Evolutionary conservation across 2,329 filamentous ascomycete species (phyloP), one percentile per base, ranked within the genome.

Genomic region (Acrodontium crateriforme): DNA sequence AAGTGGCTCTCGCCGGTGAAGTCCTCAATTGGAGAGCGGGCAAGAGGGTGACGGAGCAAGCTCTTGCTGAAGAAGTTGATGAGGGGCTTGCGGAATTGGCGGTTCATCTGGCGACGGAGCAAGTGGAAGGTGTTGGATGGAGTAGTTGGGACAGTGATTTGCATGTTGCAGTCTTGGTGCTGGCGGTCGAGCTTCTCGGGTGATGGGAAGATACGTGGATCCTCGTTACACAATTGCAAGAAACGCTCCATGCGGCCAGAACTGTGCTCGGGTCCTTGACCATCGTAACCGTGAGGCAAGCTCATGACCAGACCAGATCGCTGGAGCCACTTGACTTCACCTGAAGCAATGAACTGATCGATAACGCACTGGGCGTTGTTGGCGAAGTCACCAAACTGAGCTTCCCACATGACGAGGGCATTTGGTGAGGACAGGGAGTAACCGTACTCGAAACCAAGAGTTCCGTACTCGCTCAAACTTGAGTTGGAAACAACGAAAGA

Each of bases 81-180:
- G 31, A 98, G 74, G 46, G 89, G 89, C 69, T 98, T 98, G 63
- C 89, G 76, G 79, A 98, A 98, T 55, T 98, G 87, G 50, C 89
- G 75, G 69, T 95, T 85, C 76, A 98, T 93, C 65, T 98, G 89
- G 59, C 89, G 75, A 55, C 89, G 80, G 39, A 98, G 71, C 43
- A 89, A 76, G 61, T 98, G 89, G 77, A 98, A 98, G 54, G 91
- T 59, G 60, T 98, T 98, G 41, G 87, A 71, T 16, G 89, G 89
- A 25, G 78, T 81, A n/a, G 89, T 98, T 74, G 91, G 85, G 67
- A 89, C 93, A 31, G 77, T 84, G 54, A 98, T 79, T 64, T 98
- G 89, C 75, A 98, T 92, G 65, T 98, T 98, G 69, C 84, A 93
- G 63, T 98, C 89, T 64, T 98, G 89, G 65, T 98, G 89, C 61